Evolutionary conservation across 495 filamentous ascomycete species (phyloP).

Genomic region (Aspergillus leporis): DNA sequence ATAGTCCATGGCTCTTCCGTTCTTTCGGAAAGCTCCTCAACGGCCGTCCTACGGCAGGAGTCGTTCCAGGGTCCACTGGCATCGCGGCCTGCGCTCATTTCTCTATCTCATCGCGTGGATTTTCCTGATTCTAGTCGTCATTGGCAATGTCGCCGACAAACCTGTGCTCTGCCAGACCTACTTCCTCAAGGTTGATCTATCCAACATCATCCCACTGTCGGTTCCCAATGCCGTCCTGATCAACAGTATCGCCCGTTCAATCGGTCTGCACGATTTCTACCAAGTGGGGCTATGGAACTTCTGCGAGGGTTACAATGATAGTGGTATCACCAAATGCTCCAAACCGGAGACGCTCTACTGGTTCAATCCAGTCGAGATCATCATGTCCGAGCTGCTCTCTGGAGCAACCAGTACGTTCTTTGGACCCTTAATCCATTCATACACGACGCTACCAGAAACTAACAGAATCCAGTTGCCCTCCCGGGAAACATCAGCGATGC

Average conservation of each 20-base stretch:
- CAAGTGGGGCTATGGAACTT: constrained; percentile 88
- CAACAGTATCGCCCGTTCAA: constrained; percentile 83
- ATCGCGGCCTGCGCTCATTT: constrained; percentile 59
- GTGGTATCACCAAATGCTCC: constrained; percentile 75
- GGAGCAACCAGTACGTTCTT: constrained; percentile 69
- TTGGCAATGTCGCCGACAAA: constrained; percentile 66
- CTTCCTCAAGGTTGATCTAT: constrained; percentile 81
- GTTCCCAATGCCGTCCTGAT: constrained; percentile 76
- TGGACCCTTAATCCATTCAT: neutral
- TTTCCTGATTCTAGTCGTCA: constrained; percentile 75
- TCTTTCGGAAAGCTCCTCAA: constrained; percentile 30
- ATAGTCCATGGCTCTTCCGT: constrained; percentile 30
- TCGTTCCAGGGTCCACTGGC: constrained; percentile 34
- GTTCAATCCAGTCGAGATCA: constrained; percentile 85
- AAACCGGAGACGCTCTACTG: constrained; percentile 70
- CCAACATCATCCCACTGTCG: constrained; percentile 74
- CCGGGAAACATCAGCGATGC: constrained; percentile 70
- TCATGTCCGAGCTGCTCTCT: constrained; percentile 72
- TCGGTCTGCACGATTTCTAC: constrained; percentile 93
- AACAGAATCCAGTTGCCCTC: constrained; percentile 62
- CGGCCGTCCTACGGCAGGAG: constrained; percentile 30
- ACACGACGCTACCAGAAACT: constrained; percentile 12
- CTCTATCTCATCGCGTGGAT: constrained; percentile 72
- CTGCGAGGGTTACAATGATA: constrained; percentile 77
- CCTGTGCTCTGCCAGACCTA: constrained; percentile 67